These are phyloP conservation scores for Sclerotinia subarctica DNA, from an alignment of 2,329 filamentous ascomycete genomes.

Conservation along the genomic window DNA sequence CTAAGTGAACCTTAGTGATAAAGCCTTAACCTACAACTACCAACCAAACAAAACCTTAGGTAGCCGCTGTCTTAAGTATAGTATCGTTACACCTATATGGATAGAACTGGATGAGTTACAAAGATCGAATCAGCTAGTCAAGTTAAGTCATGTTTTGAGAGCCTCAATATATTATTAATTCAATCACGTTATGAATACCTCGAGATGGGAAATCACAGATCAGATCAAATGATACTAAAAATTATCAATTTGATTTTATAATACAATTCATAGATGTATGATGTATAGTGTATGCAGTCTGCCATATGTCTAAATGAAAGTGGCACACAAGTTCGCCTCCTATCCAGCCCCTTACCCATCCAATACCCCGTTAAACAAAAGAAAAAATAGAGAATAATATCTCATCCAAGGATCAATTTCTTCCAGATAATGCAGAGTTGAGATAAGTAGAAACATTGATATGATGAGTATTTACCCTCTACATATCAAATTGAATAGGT, in stretches of 20 bases:
- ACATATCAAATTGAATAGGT: background rate
- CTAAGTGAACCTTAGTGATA: too few relatives aligned
- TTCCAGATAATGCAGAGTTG: background rate
- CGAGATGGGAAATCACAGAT: background rate
- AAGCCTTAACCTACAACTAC: too few relatives aligned
- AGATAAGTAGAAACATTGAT: background rate
- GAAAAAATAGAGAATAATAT: background rate
- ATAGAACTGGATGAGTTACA: too few relatives aligned
- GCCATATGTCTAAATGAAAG: background rate
- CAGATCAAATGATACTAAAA: background rate
- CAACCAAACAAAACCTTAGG: too few relatives aligned
- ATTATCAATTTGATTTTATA: background rate
- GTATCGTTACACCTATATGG: too few relatives aligned
- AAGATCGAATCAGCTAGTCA: background rate
- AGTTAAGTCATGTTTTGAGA: background rate
- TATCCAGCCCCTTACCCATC: background rate
- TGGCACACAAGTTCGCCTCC: background rate
- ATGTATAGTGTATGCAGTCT: background rate
- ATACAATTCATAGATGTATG: background rate
- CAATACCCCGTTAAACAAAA: background rate
- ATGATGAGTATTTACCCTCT: background rate
- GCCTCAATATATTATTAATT: background rate
- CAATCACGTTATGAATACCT: background rate
- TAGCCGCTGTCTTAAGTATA: too few relatives aligned
- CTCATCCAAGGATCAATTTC: background rate